phyloP scores from a whole-genome alignment of 805 yeast species.

The Hanseniaspora guilliermondii region DNA sequence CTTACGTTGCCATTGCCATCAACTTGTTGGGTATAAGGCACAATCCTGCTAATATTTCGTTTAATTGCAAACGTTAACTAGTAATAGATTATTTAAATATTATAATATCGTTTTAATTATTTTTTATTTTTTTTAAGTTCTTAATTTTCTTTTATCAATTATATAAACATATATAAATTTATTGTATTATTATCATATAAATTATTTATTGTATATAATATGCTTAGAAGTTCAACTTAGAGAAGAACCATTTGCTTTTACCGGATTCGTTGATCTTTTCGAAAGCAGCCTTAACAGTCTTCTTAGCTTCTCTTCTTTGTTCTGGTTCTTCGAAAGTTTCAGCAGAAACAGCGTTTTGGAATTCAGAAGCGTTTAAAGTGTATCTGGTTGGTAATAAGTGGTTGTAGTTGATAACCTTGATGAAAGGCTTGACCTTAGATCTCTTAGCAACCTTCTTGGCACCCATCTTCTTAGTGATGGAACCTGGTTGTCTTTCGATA shows the following conservation, averaged over 20 bases:
- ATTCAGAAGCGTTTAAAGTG: conserved; percentile 90
- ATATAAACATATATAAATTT: conserved; percentile 11
- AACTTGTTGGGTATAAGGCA: too few relatives aligned
- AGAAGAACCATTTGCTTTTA: conserved; percentile 99
- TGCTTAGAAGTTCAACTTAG: conserved; percentile 81
- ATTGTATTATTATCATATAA: background rate
- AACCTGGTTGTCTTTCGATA: conserved; percentile 95
- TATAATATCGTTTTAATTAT: too few relatives aligned
- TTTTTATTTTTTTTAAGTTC: conserved; percentile 9
- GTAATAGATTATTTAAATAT: too few relatives aligned
- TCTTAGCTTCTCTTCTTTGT: conserved; percentile 97
- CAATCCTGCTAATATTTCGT: too few relatives aligned
- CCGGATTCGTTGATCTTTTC: conserved; percentile 99
- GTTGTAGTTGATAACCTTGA: conserved; percentile 98
- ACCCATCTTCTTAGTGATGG: conserved; percentile 89
- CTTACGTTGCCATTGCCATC: too few relatives aligned
- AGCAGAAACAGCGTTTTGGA: conserved; percentile 81
- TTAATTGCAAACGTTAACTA: too few relatives aligned
- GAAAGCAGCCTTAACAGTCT: conserved; percentile 96
- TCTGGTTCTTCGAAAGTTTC: conserved; percentile 96
- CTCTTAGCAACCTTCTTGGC: conserved; percentile 94
- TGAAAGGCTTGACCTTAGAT: conserved; percentile 97
- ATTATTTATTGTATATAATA: conserved; percentile 12
- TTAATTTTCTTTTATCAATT: conserved; percentile 15
- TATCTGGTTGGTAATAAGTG: conserved; percentile 99